Evolutionary conservation across 23 red algal genomes (phyloP).

Genomic region (Chondrus crispus): DNA sequence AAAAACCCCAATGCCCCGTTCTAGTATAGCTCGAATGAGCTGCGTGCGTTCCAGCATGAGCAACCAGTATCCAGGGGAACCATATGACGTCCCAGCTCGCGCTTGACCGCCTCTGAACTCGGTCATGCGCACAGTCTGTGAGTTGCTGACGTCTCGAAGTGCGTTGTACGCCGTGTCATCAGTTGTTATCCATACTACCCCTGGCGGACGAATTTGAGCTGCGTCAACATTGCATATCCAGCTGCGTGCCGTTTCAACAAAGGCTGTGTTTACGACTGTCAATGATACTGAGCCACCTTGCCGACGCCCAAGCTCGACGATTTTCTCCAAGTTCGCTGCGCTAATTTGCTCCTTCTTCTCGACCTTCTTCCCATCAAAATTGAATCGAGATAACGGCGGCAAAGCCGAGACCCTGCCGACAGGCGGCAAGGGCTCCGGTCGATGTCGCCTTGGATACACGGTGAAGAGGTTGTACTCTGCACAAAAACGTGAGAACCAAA

Average conservation of each 20-base stretch:
- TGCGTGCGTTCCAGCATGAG: slow-evolving; percentile 78
- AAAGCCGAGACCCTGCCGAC: neutral
- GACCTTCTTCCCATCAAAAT: slow-evolving; percentile 24
- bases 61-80: slow-evolving; percentile 65
- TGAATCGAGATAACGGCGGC: slow-evolving; percentile 6
- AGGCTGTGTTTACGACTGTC: slow-evolving; percentile 64
- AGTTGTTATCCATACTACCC: slow-evolving; percentile 63
- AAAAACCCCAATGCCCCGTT: slow-evolving; percentile 51
- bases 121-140: slow-evolving; percentile 44
- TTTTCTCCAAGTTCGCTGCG: slow-evolving; percentile 19
- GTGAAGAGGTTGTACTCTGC: slow-evolving; percentile 39
- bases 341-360: neutral
- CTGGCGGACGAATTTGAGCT: slow-evolving; percentile 61
- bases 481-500: slow-evolving; percentile 67
- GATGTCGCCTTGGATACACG: slow-evolving; percentile 17
- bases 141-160: slow-evolving; percentile 20
- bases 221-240: slow-evolving; percentile 81
- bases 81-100: slow-evolving; percentile 57
- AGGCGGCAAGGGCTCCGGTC: neutral
- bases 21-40: slow-evolving; percentile 59
- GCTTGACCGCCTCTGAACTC: slow-evolving; percentile 49
- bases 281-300: slow-evolving; percentile 57
- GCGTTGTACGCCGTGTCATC: slow-evolving; percentile 47
- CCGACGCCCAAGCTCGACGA: slow-evolving; percentile 27
- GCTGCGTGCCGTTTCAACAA: slow-evolving; percentile 60